Percentiles rank a stretch among this genome's conserved stretches.
Conservation (phyloP, 768 basidiomycete species). For the Pulveroboletus sp. region DNA sequence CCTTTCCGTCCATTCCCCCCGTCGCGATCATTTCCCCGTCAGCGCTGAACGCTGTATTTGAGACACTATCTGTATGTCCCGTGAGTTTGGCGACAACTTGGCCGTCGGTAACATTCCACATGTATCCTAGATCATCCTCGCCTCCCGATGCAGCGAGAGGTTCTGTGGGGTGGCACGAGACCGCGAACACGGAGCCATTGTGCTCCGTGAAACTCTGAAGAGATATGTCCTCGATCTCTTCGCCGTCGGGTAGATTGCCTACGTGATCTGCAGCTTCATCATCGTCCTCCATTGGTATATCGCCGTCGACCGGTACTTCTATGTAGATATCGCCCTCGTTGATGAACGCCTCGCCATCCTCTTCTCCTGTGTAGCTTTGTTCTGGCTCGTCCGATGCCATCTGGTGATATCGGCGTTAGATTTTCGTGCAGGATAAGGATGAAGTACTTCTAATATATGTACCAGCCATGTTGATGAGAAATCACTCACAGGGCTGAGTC, state of each 20-base stretch:
- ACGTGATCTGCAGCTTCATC: constrained; percentile 48
- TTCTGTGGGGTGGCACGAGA: constrained; percentile 76
- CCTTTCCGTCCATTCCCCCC: constrained; percentile 96
- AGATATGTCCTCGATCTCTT: constrained; percentile 53
- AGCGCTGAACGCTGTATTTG: constrained; percentile 66
- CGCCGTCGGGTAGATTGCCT: constrained; percentile 40
- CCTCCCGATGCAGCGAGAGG: constrained; percentile 88
- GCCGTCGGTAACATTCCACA: constrained; percentile 85
- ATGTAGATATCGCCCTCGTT: constrained; percentile 57
- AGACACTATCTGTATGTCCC: constrained; percentile 92
- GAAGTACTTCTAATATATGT: no score
- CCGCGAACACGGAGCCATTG: constrained; percentile 72
- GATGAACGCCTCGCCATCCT: constrained; percentile 59
- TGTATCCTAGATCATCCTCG: constrained; percentile 91
- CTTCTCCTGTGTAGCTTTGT: constrained; percentile 32
- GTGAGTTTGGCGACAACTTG: constrained; percentile 78
- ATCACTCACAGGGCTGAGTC: constrained; percentile 12
- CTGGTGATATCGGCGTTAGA: neutral
- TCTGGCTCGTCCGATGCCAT: constrained; percentile 38
- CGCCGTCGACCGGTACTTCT: constrained; percentile 63
- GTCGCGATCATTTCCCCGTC: constrained; percentile 94
- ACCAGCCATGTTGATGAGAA: constrained; percentile 18
- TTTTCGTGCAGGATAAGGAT: neutral
- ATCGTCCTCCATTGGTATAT: constrained; percentile 69
- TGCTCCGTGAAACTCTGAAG: constrained; percentile 69